Evolutionary conservation across 192 early-diverging fungal genomes (phyloP), one percentile per base, ranked within the genome.

Genomic region (Ambispora gerdemannii): DNA sequence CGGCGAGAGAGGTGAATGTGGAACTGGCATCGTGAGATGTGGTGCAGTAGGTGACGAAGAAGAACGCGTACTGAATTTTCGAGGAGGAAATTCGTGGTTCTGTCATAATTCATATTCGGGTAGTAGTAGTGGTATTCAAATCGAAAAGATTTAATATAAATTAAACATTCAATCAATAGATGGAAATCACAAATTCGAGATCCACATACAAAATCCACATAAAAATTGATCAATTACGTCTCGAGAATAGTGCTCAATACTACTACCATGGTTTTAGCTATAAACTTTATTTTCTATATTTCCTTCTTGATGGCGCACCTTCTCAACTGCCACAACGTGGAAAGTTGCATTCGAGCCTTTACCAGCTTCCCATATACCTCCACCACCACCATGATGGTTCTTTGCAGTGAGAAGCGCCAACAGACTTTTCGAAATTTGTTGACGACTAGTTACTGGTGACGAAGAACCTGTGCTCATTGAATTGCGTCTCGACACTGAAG

Each of bases 1-100:
- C 4, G 93, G 93, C 3, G 93, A 93, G 19, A 95, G 70, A 7
- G 80, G 60, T 17, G 88, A 89, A 71, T 80, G 84, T 32, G 77
- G 69, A 69, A 50, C 17, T 13, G 43, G 25, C 43, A 50, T 66
- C n/a, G 25, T 38, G 22, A 25, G 25, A 38, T 63, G 36, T 11
- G 36, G 35, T 4, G 53, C 13, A n/a, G n/a, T n/a, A n/a, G n/a
- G n/a, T 28, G 35, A 27, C 32, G 66, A 19, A 34, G 20, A 35
- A 56, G 73, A 31, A 71, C 63, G 35, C 67, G 50, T 30, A 74
- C 66, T 38, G 19, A 32, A 35, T 61, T 72, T 63, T 77, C 74
- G 53, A 72, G 76, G 32, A 72, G 65, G 69, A 52, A 77, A 51
- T 68, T 77, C 72, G 32, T 77, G 70, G 56, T 75, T 72, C 32